These are phyloP conservation scores for Hyphopichia homilentoma DNA, from an alignment of 805 yeast genomes.

Conservation along the genomic window DNA sequence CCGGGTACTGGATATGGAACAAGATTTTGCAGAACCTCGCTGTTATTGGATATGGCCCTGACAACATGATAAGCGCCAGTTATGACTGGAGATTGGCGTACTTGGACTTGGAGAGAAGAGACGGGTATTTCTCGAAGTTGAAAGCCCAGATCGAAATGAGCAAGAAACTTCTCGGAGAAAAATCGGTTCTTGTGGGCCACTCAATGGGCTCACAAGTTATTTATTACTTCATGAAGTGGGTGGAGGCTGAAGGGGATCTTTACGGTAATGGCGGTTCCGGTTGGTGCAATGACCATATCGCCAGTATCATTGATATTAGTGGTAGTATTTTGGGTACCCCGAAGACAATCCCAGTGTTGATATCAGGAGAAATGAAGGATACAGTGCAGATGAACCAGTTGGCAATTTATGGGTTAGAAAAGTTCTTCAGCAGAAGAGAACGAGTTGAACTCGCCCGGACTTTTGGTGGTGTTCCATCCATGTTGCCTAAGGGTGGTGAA, in stretches of 20 bases:
- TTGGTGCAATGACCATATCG: conserved; percentile 88
- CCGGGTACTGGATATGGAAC: conserved; percentile 99
- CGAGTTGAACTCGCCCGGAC: conserved; percentile 80
- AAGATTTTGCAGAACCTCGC: conserved; percentile 92
- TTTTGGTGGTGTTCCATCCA: conserved; percentile 92
- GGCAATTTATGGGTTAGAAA: conserved; percentile 92
- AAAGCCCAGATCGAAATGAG: conserved; percentile 69
- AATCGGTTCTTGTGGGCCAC: conserved; percentile 79
- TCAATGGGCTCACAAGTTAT: conserved; percentile 96
- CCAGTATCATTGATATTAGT: conserved; percentile 78
- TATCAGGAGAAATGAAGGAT: conserved; percentile 98
- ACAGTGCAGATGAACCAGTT: conserved; percentile 90
- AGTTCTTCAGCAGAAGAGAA: conserved; percentile 86
- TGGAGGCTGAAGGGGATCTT: conserved; percentile 74
- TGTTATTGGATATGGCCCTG: conserved; percentile 90
- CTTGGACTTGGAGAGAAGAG: conserved; percentile 82
- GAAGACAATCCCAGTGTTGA: conserved; percentile 81
- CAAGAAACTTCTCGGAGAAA: conserved; percentile 51
- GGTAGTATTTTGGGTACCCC: conserved; percentile 95
- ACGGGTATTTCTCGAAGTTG: conserved; percentile 76
- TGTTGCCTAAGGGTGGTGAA: conserved; percentile 96
- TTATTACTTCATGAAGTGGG: conserved; percentile 93
- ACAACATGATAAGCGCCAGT: conserved; percentile 84
- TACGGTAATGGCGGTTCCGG: conserved; percentile 88
- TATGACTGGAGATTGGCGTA: conserved; percentile 97